phyloP scores from a whole-genome alignment of 2,329 filamentous ascomycete genomes.

The Fusarium continuum region DNA sequence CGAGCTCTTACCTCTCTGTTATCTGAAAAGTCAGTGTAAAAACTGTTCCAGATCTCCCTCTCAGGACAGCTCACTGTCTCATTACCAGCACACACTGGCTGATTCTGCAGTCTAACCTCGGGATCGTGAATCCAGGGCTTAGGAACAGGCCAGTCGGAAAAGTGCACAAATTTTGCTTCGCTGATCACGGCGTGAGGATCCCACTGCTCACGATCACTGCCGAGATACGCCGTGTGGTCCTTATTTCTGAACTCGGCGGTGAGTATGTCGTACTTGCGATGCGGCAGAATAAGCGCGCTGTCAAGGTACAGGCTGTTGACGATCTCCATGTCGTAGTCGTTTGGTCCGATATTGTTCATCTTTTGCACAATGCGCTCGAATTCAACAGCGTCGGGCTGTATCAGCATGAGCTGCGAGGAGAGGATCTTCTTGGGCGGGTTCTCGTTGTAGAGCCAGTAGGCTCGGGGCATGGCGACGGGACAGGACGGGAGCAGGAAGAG shows the following conservation, averaged over 20 bases:
- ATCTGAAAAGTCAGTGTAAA: conserved; percentile 28
- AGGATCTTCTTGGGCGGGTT: conserved; percentile 56
- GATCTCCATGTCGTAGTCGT: conserved; percentile 73
- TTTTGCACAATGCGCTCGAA: conserved; percentile 51
- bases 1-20: conserved; percentile 11
- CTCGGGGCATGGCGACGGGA: conserved; percentile 73
- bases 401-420: conserved; percentile 67
- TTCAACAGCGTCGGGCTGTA: conserved; percentile 65
- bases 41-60: conserved; percentile 28
- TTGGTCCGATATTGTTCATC: conserved; percentile 40
- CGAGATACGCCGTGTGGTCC: conserved; percentile 57
- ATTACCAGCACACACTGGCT: background rate
- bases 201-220: conserved; percentile 61
- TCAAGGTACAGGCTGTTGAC: conserved; percentile 70
- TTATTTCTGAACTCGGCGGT: conserved; percentile 69
- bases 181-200: conserved; percentile 61
- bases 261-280: conserved; percentile 69
- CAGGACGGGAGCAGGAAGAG: conserved; percentile 72
- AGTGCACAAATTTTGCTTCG: conserved; percentile 74
- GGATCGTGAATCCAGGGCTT: conserved; percentile 59
- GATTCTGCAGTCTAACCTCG: background rate
- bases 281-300: conserved; percentile 69
- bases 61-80: conserved; percentile 5
- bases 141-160: conserved; percentile 76
- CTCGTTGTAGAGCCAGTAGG: conserved; percentile 72